Evolutionary conservation across 306 rosid species (phyloP), one percentile per base, ranked within the genome.

Genomic region (Cucurbita moschata): DNA sequence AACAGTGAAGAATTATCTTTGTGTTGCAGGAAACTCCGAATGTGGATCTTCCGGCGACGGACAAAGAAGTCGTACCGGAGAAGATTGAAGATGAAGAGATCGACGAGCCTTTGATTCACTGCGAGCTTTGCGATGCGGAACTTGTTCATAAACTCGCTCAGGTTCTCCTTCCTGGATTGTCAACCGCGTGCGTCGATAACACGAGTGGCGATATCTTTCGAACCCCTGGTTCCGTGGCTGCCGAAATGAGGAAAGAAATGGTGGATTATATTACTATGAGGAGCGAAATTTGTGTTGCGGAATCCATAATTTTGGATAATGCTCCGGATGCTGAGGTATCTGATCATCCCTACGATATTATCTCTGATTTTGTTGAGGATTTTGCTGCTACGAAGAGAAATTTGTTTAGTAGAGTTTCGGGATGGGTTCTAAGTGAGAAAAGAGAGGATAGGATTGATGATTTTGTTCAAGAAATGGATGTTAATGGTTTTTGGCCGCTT

Each of bases 391-490:
- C 72, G 13, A 90, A 88, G 86, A 84, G 88, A 75, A 92, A 87
- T 86, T 74, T 92, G 47, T 86, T 92, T 18, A 81, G 89, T 55
- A 79, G 87, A 54, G 92, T 92, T 64, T 90, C 96, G 0, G 96
- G 90, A 50, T 88, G 96, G 96, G 50, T 88, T 40, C 77, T 92
- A 4, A 90, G 91, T 43, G 98, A 92, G 18, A 90, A 78, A 78
- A 83, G 96, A 78, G 98, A 92, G 82, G 98, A 92, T 63, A 90
- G 85, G 0, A 92, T 92, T 21, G 98, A 90, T 57, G 98, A 92
- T 82, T 84, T 90, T 13, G 80, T 87, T 63, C 98, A 92, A 54
- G 96, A 92, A 76, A 84, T 92, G 80, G 96, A 85, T 30, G 72
- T 81, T 15, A 84, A 84, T 82, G 87, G 87, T 44, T 90, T 92